Percentiles rank a stretch among this genome's conserved stretches.
phyloP scores from a whole-genome alignment of 164 flowering plant genomes.

The Warburgia ugandensis region DNA sequence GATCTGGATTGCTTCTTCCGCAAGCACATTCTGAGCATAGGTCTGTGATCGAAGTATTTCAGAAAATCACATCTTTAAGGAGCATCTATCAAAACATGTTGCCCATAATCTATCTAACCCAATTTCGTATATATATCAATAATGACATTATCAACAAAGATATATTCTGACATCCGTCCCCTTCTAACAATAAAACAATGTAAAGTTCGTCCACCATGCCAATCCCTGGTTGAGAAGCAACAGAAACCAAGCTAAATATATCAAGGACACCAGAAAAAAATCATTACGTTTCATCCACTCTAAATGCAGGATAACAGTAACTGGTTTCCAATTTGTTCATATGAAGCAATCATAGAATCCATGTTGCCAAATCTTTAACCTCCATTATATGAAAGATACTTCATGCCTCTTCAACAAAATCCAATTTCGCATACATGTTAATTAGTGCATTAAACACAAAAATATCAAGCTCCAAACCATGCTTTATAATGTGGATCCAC shows the following conservation, averaged over 20 bases:
- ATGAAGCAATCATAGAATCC: constrained; percentile 67
- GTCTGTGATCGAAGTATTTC: constrained; percentile 70
- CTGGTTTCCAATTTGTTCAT: constrained; percentile 49
- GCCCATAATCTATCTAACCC: constrained; percentile 38
- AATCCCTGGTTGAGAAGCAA: constrained; percentile 39
- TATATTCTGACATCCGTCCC: constrained; percentile 33
- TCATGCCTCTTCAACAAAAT: constrained; percentile 26
- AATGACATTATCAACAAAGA: constrained; percentile 46
- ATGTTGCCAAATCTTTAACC: constrained; percentile 47
- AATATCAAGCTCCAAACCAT: constrained; percentile 42
- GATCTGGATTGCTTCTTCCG: constrained; percentile 49
- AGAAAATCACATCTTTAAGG: constrained; percentile 46
- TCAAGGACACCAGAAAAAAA: constrained; percentile 45
- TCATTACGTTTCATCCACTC: constrained; percentile 38
- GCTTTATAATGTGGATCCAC: constrained; percentile 45
- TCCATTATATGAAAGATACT: constrained; percentile 41
- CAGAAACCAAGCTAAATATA: constrained; percentile 54
- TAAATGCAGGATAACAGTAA: constrained; percentile 28
- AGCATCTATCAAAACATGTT: constrained; percentile 38
- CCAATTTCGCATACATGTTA: constrained; percentile 56
- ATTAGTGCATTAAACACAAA: constrained; percentile 66
- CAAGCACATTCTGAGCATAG: constrained; percentile 62
- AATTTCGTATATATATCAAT: constrained; percentile 68
- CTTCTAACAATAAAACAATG: constrained; percentile 42
- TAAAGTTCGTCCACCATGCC: constrained; percentile 25